Base-by-base conservation (phyloP, 2,329 filamentous ascomycete species). In the Sordariomycetes sp. region DNA sequence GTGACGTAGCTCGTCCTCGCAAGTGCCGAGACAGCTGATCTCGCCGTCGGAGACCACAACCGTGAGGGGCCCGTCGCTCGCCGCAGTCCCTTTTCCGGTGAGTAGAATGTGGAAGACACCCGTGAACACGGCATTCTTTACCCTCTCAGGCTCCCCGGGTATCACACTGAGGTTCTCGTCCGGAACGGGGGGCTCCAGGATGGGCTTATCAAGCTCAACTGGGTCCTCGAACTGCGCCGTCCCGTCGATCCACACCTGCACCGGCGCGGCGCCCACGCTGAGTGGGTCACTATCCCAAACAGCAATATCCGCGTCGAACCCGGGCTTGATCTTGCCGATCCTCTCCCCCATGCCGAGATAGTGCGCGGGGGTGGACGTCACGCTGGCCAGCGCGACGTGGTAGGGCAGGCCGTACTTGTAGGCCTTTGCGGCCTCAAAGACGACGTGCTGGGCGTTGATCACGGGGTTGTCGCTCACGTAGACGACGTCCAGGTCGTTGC, bases 381-480 rank as follows among this genome's bases (percentile, higher is more conserved):
- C 80, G 25, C 77, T 71, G 1, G 80, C 75, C 5, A 85, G 65
- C 1, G 81, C 81, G 2, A 72, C 79, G 57, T 84, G 79, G 62
- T 84, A 84, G 0, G 81, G 78, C 57, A 85, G 70, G 1, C 81
- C 81, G 60, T 81, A 84, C 54, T 76, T 77, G 62, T 80, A 79
- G 1, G 69, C 78, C 67, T 82, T 82, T 54, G 79, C 80, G 10
- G 80, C 80, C 64, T 84, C 84, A 53, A 86, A 84, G 1, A 87
- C 71, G 2, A 87, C 82, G 61, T 87, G 84, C 65, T 87, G 84
- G 1, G 83, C 83, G 62, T 86, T 87, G 57, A 86, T 67, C 0
- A 86, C 83, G 0, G 85, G 85, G 64, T 87, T 88, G 64, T 87
- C 84, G 60, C 79, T 83, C n/a, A 87, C 84, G 61, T 85, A 87